Conservation (phyloP, 768 basidiomycete species). For the Brasilioporus rufonigricans region DNA sequence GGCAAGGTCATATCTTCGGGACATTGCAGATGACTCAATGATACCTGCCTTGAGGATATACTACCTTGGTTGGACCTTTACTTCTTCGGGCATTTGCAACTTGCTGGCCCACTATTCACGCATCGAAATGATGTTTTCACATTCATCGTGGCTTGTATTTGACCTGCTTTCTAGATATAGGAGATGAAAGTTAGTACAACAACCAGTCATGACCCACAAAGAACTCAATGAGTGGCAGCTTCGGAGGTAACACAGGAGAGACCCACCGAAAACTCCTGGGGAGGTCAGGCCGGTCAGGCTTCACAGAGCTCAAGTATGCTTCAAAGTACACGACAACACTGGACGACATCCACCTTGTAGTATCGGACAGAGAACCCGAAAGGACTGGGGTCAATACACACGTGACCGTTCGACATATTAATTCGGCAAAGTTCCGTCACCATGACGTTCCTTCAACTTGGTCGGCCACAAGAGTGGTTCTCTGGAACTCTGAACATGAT, state of each 20-base stretch:
- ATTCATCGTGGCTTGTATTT: not conserved
- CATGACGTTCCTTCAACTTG: not conserved
- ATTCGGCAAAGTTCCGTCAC: too few relatives aligned
- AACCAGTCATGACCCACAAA: too few relatives aligned
- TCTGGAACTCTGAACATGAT: not conserved
- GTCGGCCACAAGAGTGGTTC: not conserved
- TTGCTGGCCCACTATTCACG: not conserved
- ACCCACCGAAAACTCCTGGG: too few relatives aligned
- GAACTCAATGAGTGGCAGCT: not conserved
- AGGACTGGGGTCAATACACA: too few relatives aligned
- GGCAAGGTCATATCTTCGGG: not conserved
- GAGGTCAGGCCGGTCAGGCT: too few relatives aligned
- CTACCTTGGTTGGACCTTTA: constrained; percentile 5
- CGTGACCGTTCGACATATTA: too few relatives aligned
- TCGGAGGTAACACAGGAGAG: too few relatives aligned
- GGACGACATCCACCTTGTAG: too few relatives aligned
- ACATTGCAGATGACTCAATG: not conserved
- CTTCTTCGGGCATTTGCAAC: constrained; percentile 1
- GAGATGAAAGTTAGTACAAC: not conserved
- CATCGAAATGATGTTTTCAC: not conserved
- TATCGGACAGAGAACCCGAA: not conserved
- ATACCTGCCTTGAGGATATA: constrained; percentile 1
- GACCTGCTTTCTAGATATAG: not conserved
- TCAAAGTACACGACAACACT: too few relatives aligned
- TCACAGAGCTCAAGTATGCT: too few relatives aligned